Evolutionary conservation across 1,139 yeast genomes (phyloP).

Genomic region (Taphrina sp.): DNA sequence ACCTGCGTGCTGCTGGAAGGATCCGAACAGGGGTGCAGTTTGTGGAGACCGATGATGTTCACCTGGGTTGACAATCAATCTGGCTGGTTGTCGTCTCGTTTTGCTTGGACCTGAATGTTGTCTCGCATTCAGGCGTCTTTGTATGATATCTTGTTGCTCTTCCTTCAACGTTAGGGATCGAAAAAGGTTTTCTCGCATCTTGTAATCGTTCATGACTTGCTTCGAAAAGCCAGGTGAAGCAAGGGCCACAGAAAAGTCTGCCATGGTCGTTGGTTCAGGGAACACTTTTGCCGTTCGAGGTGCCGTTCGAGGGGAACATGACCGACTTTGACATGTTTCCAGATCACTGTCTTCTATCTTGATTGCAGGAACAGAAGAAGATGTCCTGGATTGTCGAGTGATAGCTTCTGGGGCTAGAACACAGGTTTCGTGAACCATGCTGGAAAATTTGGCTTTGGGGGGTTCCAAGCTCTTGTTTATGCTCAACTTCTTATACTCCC

Average conservation of each 20-base stretch:
- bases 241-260: slow-evolving; percentile 2
- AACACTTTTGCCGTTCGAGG: background rate
- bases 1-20: background rate
- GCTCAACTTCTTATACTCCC: too few relatives aligned
- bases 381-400: too few relatives aligned
- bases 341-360: background rate
- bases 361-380: too few relatives aligned
- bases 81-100: too few relatives aligned
- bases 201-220: slow-evolving; percentile 1
- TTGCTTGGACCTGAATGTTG: too few relatives aligned
- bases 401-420: too few relatives aligned
- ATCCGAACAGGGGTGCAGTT: background rate
- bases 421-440: too few relatives aligned
- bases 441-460: too few relatives aligned
- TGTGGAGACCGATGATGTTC: too few relatives aligned
- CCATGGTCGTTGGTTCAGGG: background rate
- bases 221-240: slow-evolving; percentile 1
- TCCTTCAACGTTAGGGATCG: background rate
- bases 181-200: slow-evolving; percentile 1
- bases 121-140: slow-evolving; percentile 8
- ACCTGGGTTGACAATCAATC: too few relatives aligned
- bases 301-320: too few relatives aligned
- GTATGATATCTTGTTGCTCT: slow-evolving; percentile 8
- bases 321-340: background rate
- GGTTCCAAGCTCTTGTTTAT: too few relatives aligned